Evolutionary conservation across 768 basidiomycete species (phyloP), one percentile per base, ranked within the genome.

Genomic region (Psilocybe sp.): DNA sequence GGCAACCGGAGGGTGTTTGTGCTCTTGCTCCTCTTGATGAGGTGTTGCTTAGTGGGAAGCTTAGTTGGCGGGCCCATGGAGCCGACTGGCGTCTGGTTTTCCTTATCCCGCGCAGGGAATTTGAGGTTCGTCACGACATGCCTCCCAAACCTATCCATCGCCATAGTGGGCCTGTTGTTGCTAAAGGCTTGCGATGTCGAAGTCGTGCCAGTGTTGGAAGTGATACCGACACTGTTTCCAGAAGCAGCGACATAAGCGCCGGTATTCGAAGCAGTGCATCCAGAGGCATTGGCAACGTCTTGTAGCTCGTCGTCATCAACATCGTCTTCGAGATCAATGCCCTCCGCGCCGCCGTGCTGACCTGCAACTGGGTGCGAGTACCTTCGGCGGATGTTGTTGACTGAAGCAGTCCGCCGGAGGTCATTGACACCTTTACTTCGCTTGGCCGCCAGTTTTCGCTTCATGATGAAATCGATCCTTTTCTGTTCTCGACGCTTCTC

Each of bases 211-310:
- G 89, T 87, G 18, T 87, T 89, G 2, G 94, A 97, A 1, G 96
- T 94, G 60, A 98, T 85, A 35, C 82, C 79, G 40, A 98, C 93
- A 54, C 90, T 94, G 69, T 99, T 98, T 5, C 95, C 95, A 7
- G 95, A 98, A 2, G 96, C 96, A 34, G 93, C 92, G 49, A 90
- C 77, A 63, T 93, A 92, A 11, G 75, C 70, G 8, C 64, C 64
- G 32, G 60, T 56, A 9, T 76, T 75, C 5, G 87, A 86, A 4
- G 78, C 77, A 5, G 83, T 71, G 61, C 84, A 89, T 5, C 88
- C 86, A 2, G 88, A 89, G 10, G 86, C 85, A 48, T 83, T 79
- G 12, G 75, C 76, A 2, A 84, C 23, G 23, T 28, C 23, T 28
- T 28, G 23, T 28, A 4, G 87, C 46, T 81, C 80, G 20, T 66